Evolutionary conservation across 495 filamentous ascomycete species (phyloP).

Genomic region (Hypoxylon fragiforme): DNA sequence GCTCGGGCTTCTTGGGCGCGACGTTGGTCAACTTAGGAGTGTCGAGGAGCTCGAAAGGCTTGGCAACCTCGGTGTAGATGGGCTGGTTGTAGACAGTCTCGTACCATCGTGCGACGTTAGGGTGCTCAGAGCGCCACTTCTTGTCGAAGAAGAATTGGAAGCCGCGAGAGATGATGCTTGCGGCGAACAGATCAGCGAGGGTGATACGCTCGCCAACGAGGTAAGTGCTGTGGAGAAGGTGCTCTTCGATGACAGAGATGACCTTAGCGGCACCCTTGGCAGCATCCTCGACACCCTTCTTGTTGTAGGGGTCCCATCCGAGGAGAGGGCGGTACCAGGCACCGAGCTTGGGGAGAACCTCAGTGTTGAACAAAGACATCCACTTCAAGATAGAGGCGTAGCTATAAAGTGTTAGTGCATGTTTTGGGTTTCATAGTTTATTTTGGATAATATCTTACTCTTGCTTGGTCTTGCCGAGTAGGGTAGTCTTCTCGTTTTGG

Average conservation of each 20-base stretch:
- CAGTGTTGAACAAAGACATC: conserved; percentile 86
- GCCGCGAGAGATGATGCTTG: conserved; percentile 74
- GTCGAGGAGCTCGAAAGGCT: conserved; percentile 75
- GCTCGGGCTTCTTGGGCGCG: conserved; percentile 82
- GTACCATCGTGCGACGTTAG: conserved; percentile 90
- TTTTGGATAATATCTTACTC: conserved; percentile 59
- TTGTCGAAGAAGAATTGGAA: conserved; percentile 91
- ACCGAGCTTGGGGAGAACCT: conserved; percentile 74
- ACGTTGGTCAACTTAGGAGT: conserved; percentile 80
- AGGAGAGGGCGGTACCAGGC: conserved; percentile 88
- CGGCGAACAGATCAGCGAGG: conserved; percentile 87
- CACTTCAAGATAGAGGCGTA: conserved; percentile 95
- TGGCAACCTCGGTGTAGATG: conserved; percentile 78
- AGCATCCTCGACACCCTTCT: conserved; percentile 88
- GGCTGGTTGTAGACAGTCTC: conserved; percentile 89
- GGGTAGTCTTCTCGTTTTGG: conserved; percentile 99
- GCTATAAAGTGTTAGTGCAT: conserved; percentile 41
- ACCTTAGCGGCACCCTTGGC: conserved; percentile 67
- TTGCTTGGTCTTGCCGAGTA: conserved; percentile 99
- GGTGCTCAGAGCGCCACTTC: conserved; percentile 76
- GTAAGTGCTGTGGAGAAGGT: conserved; percentile 92
- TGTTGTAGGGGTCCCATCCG: conserved; percentile 88
- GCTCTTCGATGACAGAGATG: conserved; percentile 73
- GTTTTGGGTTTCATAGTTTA: not conserved
- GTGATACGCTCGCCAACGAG: conserved; percentile 97